Conservation (phyloP, 257 asterid species). For the Plectranthus barbatus region DNA sequence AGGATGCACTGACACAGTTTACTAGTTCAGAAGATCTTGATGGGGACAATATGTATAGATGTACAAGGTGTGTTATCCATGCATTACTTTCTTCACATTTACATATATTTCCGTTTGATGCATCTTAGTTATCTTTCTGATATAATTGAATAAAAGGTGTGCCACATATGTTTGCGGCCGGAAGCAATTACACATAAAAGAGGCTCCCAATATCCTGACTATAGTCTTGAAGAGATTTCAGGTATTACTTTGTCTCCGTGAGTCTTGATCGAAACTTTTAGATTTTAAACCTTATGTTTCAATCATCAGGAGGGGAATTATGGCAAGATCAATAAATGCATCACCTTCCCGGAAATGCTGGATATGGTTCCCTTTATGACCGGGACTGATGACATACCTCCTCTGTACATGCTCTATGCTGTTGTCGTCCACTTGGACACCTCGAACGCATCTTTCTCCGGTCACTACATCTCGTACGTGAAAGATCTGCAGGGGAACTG, state of each 20-base stretch:
- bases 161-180: constrained; percentile 61
- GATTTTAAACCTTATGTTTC: background rate
- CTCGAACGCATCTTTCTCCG: constrained; percentile 63
- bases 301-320: constrained; percentile 65
- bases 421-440: constrained; percentile 80
- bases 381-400: constrained; percentile 71
- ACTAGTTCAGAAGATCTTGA: constrained; percentile 82
- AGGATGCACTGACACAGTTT: constrained; percentile 80
- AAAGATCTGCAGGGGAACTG: constrained; percentile 72
- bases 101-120: background rate
- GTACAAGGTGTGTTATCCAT: constrained; percentile 46
- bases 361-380: constrained; percentile 80
- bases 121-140: constrained; percentile 10
- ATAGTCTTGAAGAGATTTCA: constrained; percentile 87
- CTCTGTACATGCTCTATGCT: constrained; percentile 72
- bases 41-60: constrained; percentile 85
- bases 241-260: constrained; percentile 25
- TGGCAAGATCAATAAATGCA: constrained; percentile 79
- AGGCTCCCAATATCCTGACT: constrained; percentile 83
- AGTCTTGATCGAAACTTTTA: background rate
- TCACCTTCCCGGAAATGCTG: constrained; percentile 72
- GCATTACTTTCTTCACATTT: background rate
- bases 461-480: constrained; percentile 72
- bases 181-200: constrained; percentile 69
- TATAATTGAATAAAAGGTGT: constrained; percentile 41